phyloP scores from a whole-genome alignment of 2,329 filamentous ascomycete genomes.

The Sporothrix pseudoabietina region DNA sequence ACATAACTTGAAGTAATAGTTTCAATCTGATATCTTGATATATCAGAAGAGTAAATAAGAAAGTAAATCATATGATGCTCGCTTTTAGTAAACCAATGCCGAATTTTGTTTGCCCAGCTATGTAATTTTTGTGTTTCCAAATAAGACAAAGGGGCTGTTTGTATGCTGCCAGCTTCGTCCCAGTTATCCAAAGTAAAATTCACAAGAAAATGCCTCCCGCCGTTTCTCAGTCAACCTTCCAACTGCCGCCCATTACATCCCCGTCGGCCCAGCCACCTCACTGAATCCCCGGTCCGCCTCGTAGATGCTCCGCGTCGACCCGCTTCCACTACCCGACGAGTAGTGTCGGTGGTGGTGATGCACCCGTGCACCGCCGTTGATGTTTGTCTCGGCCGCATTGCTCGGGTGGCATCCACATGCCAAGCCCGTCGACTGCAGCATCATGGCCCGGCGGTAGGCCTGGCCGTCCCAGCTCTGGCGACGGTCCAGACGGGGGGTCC shows the following conservation, averaged over 20 bases:
- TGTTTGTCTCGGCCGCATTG: not conserved
- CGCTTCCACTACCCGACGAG: not conserved
- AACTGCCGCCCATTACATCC: not conserved
- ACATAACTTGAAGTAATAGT: not conserved
- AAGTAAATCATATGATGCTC: not conserved
- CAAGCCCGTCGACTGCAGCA: slow-evolving; percentile 31
- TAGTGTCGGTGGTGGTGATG: not conserved
- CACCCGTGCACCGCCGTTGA: not conserved
- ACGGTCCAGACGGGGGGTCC: slow-evolving; percentile 51
- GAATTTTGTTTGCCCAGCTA: not conserved
- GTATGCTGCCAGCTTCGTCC: not conserved
- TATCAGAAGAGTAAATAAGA: not conserved
- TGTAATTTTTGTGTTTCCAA: not conserved
- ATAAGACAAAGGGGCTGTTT: not conserved
- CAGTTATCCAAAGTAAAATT: not conserved
- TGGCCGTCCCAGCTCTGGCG: slow-evolving; percentile 58
- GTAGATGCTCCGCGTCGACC: slow-evolving; percentile 22
- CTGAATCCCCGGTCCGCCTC: slow-evolving; percentile 31
- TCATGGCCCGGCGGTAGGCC: slow-evolving; percentile 55
- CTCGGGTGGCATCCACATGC: slow-evolving; percentile 22
- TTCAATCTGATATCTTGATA: not conserved
- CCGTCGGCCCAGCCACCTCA: slow-evolving; percentile 5
- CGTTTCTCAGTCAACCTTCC: not conserved
- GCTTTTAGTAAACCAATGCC: not conserved
- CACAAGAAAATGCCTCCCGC: not conserved